Evolutionary conservation across 208 protist genomes (phyloP).

Genomic region (Trypanosomatidae sp.): DNA sequence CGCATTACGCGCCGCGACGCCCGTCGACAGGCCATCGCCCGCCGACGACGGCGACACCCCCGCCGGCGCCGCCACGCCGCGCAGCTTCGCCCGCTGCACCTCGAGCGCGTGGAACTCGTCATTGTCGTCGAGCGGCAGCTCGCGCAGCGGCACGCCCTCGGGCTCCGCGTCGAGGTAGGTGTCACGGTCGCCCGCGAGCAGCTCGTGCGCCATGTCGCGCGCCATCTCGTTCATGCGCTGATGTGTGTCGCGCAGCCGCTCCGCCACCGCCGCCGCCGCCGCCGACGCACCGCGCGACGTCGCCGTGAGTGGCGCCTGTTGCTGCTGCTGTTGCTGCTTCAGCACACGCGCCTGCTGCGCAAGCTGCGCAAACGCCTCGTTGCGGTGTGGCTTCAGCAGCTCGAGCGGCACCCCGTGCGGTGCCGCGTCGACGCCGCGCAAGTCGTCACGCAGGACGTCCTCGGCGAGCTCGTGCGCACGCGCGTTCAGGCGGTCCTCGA

Average conservation of each 20-base stretch:
- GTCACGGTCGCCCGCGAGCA: conserved; percentile 22
- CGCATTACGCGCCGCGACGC: conserved; percentile 25
- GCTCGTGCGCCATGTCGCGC: conserved; percentile 24
- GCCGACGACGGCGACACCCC: too few species aligned
- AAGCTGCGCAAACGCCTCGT: conserved; percentile 36
- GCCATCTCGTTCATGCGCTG: conserved; percentile 38
- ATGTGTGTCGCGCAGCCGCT: conserved; percentile 23
- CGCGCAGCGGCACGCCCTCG: conserved; percentile 23
- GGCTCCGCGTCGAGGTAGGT: conserved; percentile 45
- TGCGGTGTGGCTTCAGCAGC: conserved; percentile 37
- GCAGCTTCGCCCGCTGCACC: conserved; percentile 19
- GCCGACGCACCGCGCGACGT: conserved; percentile 38
- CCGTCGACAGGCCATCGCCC: conserved; percentile 41
- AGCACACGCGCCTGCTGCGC: conserved; percentile 34
- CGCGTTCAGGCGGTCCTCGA: conserved; percentile 47
- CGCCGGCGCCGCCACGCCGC: too few species aligned
- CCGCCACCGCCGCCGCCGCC: conserved; percentile 18
- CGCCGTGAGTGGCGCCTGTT: too few species aligned
- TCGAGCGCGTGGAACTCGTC: conserved; percentile 45
- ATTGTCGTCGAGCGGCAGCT: conserved; percentile 36
- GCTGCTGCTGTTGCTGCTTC: too few species aligned
- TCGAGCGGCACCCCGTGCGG: conserved; percentile 32
- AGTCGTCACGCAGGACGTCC: conserved; percentile 39
- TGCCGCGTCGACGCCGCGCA: conserved; percentile 20
- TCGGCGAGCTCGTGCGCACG: conserved; percentile 34